Conservation (phyloP, 2,329 filamentous ascomycete genomes). For the Fusarium coicis region DNA sequence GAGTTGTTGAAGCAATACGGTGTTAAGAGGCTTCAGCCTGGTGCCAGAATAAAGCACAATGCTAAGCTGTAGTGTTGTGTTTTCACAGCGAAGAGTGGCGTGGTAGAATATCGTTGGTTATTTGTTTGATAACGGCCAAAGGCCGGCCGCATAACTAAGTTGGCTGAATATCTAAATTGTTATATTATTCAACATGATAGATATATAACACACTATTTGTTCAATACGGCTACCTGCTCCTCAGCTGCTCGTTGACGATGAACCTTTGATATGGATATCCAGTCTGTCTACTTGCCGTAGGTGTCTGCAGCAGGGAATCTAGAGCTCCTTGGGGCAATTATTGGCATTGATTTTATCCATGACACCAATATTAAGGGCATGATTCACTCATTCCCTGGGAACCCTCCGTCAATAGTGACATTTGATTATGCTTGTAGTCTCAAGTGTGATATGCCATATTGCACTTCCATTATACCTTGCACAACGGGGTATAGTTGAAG, state of each 20-base stretch:
- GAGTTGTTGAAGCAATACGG: slow-evolving; percentile 72
- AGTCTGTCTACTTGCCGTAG: not conserved
- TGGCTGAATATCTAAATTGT: not conserved
- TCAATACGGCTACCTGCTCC: not conserved
- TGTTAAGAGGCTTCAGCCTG: slow-evolving; percentile 59
- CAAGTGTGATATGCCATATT: not conserved
- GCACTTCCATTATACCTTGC: not conserved
- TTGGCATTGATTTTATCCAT: not conserved
- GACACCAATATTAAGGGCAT: not conserved
- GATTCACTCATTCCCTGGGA: not conserved
- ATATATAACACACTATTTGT: not conserved
- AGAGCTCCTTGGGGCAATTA: not conserved
- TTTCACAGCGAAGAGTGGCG: slow-evolving; percentile 22
- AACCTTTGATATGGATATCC: too few species aligned
- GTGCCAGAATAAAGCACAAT: slow-evolving; percentile 59
- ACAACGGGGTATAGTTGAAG: not conserved
- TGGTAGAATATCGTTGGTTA: not conserved
- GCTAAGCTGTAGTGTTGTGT: slow-evolving; percentile 56
- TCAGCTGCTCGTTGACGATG: not conserved
- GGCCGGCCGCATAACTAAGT: not conserved
- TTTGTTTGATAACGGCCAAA: not conserved
- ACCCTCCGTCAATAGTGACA: not conserved
- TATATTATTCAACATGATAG: not conserved
- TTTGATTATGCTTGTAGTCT: not conserved
- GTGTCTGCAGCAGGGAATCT: not conserved